Conservation (phyloP, 2,329 filamentous ascomycete genomes). For the Penicillium sp. region DNA sequence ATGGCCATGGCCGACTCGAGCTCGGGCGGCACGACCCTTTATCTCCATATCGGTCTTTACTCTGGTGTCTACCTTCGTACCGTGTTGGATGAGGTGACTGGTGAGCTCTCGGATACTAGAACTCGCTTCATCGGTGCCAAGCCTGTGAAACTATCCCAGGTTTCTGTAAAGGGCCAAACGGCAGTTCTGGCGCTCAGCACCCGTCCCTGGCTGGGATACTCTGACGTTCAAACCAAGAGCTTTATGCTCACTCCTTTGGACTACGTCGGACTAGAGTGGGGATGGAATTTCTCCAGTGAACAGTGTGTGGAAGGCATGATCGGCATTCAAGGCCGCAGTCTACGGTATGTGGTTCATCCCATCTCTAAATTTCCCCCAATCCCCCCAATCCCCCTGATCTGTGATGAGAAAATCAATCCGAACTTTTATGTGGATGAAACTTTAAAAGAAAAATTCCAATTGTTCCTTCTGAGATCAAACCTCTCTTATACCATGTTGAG, state of each 20-base stretch:
- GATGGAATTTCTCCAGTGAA: conserved; percentile 95
- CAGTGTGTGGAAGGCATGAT: conserved; percentile 93
- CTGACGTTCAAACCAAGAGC: conserved; percentile 78
- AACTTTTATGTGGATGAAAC: conserved; percentile 48
- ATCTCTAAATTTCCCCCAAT: conserved; percentile 26
- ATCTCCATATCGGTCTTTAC: conserved; percentile 92
- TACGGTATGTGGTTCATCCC: conserved; percentile 62
- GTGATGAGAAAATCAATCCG: conserved; percentile 45
- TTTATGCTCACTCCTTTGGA: conserved; percentile 92
- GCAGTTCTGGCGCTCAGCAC: conserved; percentile 89
- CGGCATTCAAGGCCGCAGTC: conserved; percentile 82
- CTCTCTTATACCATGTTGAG: not conserved
- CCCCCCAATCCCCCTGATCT: conserved; percentile 36
- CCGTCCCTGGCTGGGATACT: conserved; percentile 93
- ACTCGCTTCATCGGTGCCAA: conserved; percentile 93
- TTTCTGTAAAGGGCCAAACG: conserved; percentile 80
- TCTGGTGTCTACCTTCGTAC: conserved; percentile 96
- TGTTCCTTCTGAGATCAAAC: conserved; percentile 85
- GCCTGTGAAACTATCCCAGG: conserved; percentile 83
- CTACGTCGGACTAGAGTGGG: conserved; percentile 85
- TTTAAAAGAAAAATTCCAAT: conserved; percentile 63
- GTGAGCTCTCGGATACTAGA: conserved; percentile 89
- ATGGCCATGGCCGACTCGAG: conserved; percentile 95
- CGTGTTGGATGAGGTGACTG: conserved; percentile 90
- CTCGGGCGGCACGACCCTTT: conserved; percentile 81